Evolutionary conservation across 176 grass and related monocot species (phyloP).

Genomic region (Eragrostis curvula): DNA sequence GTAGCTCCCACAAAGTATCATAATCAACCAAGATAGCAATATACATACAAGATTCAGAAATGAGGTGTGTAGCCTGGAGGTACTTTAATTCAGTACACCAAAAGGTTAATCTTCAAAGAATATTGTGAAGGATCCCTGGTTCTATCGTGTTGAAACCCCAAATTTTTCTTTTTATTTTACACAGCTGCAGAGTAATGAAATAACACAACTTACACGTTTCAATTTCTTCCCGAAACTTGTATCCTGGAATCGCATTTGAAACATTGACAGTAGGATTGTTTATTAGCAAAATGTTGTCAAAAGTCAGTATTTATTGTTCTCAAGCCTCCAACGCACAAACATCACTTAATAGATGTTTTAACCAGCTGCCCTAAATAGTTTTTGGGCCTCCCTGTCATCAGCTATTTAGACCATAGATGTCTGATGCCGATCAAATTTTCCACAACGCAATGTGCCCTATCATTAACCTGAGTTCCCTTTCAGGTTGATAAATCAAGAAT

Average conservation of each 20-base stretch:
- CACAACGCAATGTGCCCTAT: not conserved
- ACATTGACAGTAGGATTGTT: not conserved
- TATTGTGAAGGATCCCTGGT: too few species aligned
- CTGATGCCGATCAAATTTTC: not conserved
- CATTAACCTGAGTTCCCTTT: conserved; percentile 17
- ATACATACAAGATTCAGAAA: not conserved
- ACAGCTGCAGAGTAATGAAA: too few species aligned
- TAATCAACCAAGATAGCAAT: not conserved
- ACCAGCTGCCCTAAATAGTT: not conserved
- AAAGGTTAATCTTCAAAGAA: too few species aligned
- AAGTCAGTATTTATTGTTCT: not conserved
- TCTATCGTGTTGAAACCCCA: too few species aligned
- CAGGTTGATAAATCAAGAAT: conserved; percentile 78
- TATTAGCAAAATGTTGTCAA: not conserved
- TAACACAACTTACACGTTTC: not conserved
- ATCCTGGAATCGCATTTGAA: not conserved
- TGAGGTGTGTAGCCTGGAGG: too few species aligned
- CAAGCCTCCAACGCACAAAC: not conserved
- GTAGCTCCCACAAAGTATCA: not conserved
- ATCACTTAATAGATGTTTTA: not conserved
- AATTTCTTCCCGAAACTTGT: not conserved
- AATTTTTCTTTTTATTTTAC: too few species aligned
- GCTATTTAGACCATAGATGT: not conserved
- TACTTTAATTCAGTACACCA: too few species aligned
- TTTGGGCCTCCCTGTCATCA: not conserved